phyloP scores from a whole-genome alignment of 805 yeast genomes.

The Yarrowia alimentaria region DNA sequence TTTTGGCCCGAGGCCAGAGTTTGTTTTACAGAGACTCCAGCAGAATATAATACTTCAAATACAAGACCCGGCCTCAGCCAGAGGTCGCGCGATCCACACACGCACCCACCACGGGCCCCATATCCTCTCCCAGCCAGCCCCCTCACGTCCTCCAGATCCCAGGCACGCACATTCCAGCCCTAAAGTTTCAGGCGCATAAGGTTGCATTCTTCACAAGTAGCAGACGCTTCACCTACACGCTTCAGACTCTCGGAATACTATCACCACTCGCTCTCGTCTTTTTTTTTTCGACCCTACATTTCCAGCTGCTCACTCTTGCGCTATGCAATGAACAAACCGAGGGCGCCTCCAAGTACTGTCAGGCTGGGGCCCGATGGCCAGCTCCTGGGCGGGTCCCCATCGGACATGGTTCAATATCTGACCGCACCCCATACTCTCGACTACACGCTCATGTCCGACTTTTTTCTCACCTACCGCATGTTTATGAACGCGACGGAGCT shows the following conservation, averaged over 20 bases:
- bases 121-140: too few relatives aligned
- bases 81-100: too few relatives aligned
- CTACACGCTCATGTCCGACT: constrained; percentile 77
- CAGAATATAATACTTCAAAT: neutral
- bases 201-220: constrained; percentile 18
- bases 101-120: too few relatives aligned
- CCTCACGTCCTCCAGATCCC: too few relatives aligned
- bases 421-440: constrained; percentile 75
- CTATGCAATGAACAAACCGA: constrained; percentile 25
- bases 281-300: neutral
- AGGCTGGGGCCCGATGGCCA: constrained; percentile 27
- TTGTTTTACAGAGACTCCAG: constrained; percentile 13
- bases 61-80: too few relatives aligned
- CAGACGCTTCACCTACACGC: neutral
- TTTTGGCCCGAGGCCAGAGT: constrained; percentile 2
- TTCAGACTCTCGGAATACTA: neutral
- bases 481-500: constrained; percentile 61
- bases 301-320: neutral
- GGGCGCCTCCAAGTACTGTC: constrained; percentile 16
- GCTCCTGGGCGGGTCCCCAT: constrained; percentile 34
- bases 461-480: constrained; percentile 77
- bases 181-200: constrained; percentile 8
- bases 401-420: constrained; percentile 40
- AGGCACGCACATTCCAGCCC: constrained; percentile 8
- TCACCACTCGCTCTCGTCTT: neutral